Conservation (phyloP, 768 basidiomycete genomes). For the Epithele typhae region DNA sequence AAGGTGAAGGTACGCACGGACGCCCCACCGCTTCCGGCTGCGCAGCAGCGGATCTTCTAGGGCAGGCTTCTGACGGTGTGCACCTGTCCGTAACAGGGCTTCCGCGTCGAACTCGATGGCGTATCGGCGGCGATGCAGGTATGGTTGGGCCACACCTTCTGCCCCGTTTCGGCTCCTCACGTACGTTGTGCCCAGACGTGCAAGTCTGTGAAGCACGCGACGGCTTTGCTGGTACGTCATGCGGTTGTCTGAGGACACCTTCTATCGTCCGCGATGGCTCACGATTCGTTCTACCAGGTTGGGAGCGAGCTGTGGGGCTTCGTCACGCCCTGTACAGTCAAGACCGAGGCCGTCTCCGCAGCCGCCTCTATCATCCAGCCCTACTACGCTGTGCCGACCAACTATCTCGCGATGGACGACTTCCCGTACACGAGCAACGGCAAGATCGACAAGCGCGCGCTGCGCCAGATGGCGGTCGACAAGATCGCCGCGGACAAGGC, state of each 20-base stretch:
- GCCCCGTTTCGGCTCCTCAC: slow-evolving; percentile 14
- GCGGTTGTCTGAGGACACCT: no score
- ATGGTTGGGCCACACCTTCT: slow-evolving; percentile 6
- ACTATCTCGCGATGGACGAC: slow-evolving; percentile 37
- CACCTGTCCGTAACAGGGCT: slow-evolving; percentile 37
- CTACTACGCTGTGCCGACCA: slow-evolving; percentile 55
- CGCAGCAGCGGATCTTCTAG: neutral
- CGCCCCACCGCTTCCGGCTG: no score
- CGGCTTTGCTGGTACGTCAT: slow-evolving; percentile 36
- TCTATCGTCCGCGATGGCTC: neutral
- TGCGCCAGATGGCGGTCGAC: slow-evolving; percentile 29
- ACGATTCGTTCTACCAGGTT: slow-evolving; percentile 21
- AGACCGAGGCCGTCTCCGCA: slow-evolving; percentile 35
- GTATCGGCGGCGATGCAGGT: slow-evolving; percentile 60
- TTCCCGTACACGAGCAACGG: slow-evolving; percentile 46
- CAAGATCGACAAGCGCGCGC: slow-evolving; percentile 46
- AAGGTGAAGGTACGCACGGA: slow-evolving; percentile 55
- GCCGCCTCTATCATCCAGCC: slow-evolving; percentile 51
- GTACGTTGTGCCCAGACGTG: slow-evolving; percentile 31
- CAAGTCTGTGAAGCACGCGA: slow-evolving; percentile 39
- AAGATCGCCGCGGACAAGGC: neutral
- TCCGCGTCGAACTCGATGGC: slow-evolving; percentile 61
- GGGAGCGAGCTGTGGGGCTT: slow-evolving; percentile 54
- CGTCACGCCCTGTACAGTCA: slow-evolving; percentile 36
- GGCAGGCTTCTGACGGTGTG: neutral